A percentile compares a stretch with the other conserved stretches of the same genome.
phyloP scores from a whole-genome alignment of 805 yeast genomes.

The Limtongia smithiae region DNA sequence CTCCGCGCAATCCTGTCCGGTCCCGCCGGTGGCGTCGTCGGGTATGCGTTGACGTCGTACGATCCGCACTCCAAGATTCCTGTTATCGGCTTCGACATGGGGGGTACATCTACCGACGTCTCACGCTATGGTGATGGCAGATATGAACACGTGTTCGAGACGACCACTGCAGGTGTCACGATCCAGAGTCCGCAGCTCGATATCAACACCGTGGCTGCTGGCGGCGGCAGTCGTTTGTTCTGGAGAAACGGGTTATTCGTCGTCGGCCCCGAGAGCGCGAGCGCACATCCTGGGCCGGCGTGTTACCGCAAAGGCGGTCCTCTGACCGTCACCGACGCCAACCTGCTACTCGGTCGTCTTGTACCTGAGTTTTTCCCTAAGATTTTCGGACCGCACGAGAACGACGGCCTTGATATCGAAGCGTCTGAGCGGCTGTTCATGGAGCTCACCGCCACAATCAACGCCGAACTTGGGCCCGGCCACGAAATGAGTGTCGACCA shows the following conservation, averaged over 20 bases:
- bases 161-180: constrained; percentile 77
- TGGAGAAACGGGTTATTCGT: constrained; percentile 70
- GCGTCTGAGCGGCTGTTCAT: constrained; percentile 50
- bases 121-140: constrained; percentile 67
- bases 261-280: constrained; percentile 85
- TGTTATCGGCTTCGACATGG: constrained; percentile 82
- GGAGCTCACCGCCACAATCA: constrained; percentile 55
- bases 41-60: constrained; percentile 80
- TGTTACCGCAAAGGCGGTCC: constrained; percentile 79
- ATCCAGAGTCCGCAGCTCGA: constrained; percentile 82
- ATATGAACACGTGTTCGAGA: constrained; percentile 76
- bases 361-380: constrained; percentile 73
- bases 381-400: constrained; percentile 77
- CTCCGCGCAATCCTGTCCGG: constrained; percentile 86
- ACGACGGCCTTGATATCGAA: constrained; percentile 62
- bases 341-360: constrained; percentile 65
- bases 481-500: constrained; percentile 52
- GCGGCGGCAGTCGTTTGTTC: constrained; percentile 68
- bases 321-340: constrained; percentile 81
- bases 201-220: constrained; percentile 80
- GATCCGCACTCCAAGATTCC: constrained; percentile 54
- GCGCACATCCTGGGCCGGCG: constrained; percentile 88
- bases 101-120: constrained; percentile 87
- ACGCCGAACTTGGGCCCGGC: constrained; percentile 44
- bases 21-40: constrained; percentile 98